Evolutionary conservation across 2,329 filamentous ascomycete species (phyloP).

Genomic region (Monilinia laxa): DNA sequence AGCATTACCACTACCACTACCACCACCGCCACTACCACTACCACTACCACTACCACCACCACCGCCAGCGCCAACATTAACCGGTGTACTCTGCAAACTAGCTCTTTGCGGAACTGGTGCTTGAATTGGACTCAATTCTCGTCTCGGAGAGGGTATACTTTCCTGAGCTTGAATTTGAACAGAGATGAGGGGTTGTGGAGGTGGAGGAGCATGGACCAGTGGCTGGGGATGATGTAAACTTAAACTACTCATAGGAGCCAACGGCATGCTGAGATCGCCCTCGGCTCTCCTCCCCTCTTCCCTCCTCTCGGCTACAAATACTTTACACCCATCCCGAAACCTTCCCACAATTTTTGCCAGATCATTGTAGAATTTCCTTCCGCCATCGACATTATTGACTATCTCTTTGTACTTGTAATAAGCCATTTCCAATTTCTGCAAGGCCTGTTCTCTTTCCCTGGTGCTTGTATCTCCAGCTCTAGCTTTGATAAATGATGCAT

Average conservation of each 20-base stretch:
- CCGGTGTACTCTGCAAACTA: conserved; percentile 43
- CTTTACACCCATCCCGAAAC: conserved; percentile 77
- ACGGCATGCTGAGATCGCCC: conserved; percentile 37
- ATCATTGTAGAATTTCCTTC: conserved; percentile 96
- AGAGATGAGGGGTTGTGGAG: conserved; percentile 38
- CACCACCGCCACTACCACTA: too few species aligned
- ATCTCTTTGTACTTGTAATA: conserved; percentile 98
- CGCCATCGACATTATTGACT: conserved; percentile 84
- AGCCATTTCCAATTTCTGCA: conserved; percentile 86
- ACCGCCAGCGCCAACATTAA: conserved; percentile 9
- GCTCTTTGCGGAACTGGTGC: conserved; percentile 24
- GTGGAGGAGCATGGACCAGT: conserved; percentile 33
- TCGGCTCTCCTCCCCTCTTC: conserved; percentile 79
- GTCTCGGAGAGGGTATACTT: not conserved
- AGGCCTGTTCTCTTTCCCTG: conserved; percentile 76
- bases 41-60: too few species aligned
- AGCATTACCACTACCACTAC: too few species aligned
- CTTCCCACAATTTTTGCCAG: conserved; percentile 81
- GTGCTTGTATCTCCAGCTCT: conserved; percentile 59
- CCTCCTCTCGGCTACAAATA: conserved; percentile 77
- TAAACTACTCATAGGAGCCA: conserved; percentile 14
- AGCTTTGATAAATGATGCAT: conserved; percentile 72
- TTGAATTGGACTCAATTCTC: conserved; percentile 15
- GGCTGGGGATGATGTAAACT: conserved; percentile 34
- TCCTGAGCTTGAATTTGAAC: conserved; percentile 5